phyloP scores from a whole-genome alignment of 257 asterid genomes.

The Penstemon newberryi region DNA sequence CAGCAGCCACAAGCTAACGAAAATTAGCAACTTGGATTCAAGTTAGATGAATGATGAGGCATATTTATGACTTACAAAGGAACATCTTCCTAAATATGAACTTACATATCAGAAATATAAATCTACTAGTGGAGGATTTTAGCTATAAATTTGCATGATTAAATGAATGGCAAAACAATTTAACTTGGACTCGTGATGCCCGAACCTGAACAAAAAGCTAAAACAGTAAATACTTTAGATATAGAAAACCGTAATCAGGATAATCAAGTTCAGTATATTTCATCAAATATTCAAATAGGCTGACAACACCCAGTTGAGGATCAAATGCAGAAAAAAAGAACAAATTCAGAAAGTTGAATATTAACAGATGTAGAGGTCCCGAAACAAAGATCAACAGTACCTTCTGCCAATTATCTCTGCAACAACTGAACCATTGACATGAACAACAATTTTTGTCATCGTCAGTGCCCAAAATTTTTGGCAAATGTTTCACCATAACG shows the following conservation, averaged over 20 bases:
- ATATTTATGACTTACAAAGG: slow-evolving; percentile 11
- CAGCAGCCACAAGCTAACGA: slow-evolving; percentile 5
- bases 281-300: slow-evolving; percentile 3
- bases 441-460: slow-evolving; percentile 59
- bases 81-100: not conserved
- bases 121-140: not conserved
- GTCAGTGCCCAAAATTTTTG: slow-evolving; percentile 40
- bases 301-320: slow-evolving; percentile 1
- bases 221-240: not conserved
- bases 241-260: slow-evolving; percentile 20
- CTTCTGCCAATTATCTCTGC: slow-evolving; percentile 98
- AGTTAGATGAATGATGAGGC: not conserved
- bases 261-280: slow-evolving; percentile 5
- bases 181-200: not conserved
- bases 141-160: not conserved
- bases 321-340: slow-evolving; percentile 6
- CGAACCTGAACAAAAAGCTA: not conserved
- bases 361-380: slow-evolving; percentile 19
- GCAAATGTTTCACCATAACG: slow-evolving; percentile 87
- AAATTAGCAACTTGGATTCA: slow-evolving; percentile 3
- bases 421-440: slow-evolving; percentile 71
- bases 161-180: not conserved
- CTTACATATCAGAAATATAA: not conserved
- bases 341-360: not conserved
- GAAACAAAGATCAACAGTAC: slow-evolving; percentile 41